Base-by-base conservation (phyloP, 345 rosid genomes). In the Euphorbia pulcherrima region DNA sequence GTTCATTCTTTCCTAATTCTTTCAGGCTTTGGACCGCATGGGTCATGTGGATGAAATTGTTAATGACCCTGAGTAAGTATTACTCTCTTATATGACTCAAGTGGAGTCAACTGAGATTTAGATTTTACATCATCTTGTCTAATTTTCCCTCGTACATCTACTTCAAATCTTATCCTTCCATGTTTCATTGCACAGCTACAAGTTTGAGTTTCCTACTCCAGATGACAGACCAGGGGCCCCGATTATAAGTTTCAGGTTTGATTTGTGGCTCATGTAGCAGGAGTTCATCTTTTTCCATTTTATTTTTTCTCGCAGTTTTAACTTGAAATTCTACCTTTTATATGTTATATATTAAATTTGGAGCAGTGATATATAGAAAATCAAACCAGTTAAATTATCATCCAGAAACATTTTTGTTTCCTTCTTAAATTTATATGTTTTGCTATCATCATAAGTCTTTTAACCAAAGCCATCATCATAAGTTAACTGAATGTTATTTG, bases 181-280 rank as follows among this genome's bases (percentile, higher is more conserved):
- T 62, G 40, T 62, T 71, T 81, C 69, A 20, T n/a, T 62, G n/a
- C 78, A 77, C 95, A 89, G 99, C 86, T 94, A 94, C 76, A 89
- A 91, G 74, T 94, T 94, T 79, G 99, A 94, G 74, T 94, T 94
- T 81, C 99, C 99, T 60, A 91, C 99, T 72, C 99, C 99, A 68
- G 99, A 94, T 70, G 96, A 94, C 78, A 83, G 90, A 78, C 99
- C 97, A 62, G 97, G 99, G 28, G 87, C 92, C 2, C 99, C 99
- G 35, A 89, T 94, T 54, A 94, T 94, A 83, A 94, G 97, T 85
- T 94, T 94, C 86, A 94, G 97, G 99, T 94, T 78, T 75, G 84
- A 44, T 65, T 78, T 64, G 56, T 62, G 46, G 50, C 52, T 77
- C 28, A 8, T 68, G 68, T 44, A 13, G 56, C 59, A 29, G 28